Base-by-base conservation (phyloP, 352 stramenopile genomes). In the Blastocystis sp. region DNA sequence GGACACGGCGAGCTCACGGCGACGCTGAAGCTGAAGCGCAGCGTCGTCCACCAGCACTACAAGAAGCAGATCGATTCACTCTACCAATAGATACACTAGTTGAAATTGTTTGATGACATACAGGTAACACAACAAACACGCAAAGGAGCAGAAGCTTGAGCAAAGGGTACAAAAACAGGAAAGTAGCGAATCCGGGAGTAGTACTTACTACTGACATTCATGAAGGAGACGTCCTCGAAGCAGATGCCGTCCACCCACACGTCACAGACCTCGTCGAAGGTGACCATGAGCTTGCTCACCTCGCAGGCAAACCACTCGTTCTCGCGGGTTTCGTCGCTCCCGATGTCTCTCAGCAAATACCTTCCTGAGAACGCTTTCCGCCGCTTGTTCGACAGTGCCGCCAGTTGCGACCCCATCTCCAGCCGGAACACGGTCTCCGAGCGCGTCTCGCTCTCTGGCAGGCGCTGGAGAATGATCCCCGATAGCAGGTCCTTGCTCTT, bases 11-110 rank as follows among this genome's bases (percentile, higher is more conserved):
- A 88, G 48, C 73, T 89, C 42, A 89, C 87, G 29, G 54, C 87
- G n/a, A 89, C 87, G 40, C 36, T 89, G 56, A 89, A 89, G 75
- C 40, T 89, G 42, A 89, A 89, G 53, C 72, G 87, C 7, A 72
- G 48, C 29, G 76, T 88, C 24, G 87, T 89, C 1, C 64, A 89
- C n/a, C 40, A 87, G 29, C 78, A 84, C 18, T 88, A 88, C 36
- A 42, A 42, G 16, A 81, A 81, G 32, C 16, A 81, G 46, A 81
- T 81, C 14, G 69, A 81, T 63, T 81, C 69, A 8, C 11, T 81
- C 21, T 81, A 81, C 42, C 14, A 38, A n/a, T 63, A 75, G 29
- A n/a, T 16, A 21, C 21, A n/a, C 36, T 69, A 40, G 29, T 69
- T 69, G 36, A 0, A 21, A 42, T 14, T 48, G 57, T 32, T 72